These are phyloP conservation scores for Camelina laxa DNA, from an alignment of 345 rosid species.

Conservation along the genomic window DNA sequence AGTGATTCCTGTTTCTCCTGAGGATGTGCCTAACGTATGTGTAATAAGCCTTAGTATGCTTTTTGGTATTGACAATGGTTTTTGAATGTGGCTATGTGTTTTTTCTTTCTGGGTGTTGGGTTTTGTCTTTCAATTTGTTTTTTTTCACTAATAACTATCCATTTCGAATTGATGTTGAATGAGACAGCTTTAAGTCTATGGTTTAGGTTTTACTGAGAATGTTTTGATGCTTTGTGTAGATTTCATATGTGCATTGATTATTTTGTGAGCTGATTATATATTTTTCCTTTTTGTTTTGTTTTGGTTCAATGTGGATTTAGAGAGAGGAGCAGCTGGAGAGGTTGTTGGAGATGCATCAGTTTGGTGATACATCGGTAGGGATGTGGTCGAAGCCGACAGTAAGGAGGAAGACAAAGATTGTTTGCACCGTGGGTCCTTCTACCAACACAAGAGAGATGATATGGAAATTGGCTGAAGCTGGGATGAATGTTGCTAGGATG, in stretches of 20 bases:
- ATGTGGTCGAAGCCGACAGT: no score
- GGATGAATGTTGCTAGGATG: no score
- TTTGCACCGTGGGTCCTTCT: no score
- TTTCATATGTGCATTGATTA: neutral
- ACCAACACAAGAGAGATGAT: no score
- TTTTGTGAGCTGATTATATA: neutral
- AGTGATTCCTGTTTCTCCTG: slow-evolving; percentile 75
- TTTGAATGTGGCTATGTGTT: neutral
- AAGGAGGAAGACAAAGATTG: no score
- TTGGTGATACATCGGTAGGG: no score
- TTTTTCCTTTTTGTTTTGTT: neutral
- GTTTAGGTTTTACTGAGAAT: neutral
- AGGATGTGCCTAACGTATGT: slow-evolving; percentile 61
- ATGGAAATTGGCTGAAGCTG: no score
- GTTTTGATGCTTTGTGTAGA: neutral
- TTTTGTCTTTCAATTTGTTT: slow-evolving; percentile 7
- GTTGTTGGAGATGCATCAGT: no score
- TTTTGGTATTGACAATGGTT: neutral
- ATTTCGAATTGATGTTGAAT: slow-evolving; percentile 20
- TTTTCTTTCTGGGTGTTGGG: no score
- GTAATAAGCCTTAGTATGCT: neutral
- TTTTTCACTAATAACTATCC: neutral
- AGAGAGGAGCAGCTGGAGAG: slow-evolving; percentile 61
- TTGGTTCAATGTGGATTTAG: slow-evolving; percentile 39
- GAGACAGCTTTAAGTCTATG: neutral